These are phyloP conservation scores for Paraglomus brasilianum DNA, from an alignment of 192 early-diverging fungal species.

Conservation along the genomic window DNA sequence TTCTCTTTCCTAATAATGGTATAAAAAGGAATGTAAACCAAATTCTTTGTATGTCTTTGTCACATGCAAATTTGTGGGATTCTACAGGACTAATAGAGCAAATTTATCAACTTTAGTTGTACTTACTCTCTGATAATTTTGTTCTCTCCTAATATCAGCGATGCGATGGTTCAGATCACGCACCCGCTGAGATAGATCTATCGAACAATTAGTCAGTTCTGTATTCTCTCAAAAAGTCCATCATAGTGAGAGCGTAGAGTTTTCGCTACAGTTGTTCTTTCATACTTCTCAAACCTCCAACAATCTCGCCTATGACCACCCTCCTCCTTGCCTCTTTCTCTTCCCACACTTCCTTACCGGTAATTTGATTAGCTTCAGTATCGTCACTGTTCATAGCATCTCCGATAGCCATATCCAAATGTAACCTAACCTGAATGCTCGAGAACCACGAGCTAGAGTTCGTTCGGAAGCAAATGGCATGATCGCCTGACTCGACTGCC, in stretches of 20 bases:
- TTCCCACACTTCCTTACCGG: slow-evolving; percentile 6
- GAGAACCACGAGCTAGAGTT: slow-evolving; percentile 71
- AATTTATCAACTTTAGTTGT: background rate
- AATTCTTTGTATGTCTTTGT: background rate
- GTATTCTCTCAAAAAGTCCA: background rate
- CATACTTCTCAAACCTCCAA: background rate
- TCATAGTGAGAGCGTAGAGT: no score
- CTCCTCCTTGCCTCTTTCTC: slow-evolving; percentile 31
- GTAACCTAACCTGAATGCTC: slow-evolving; percentile 54
- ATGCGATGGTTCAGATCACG: slow-evolving; percentile 83
- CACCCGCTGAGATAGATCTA: slow-evolving; percentile 70
- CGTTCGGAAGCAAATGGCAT: slow-evolving; percentile 84
- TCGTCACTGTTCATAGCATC: slow-evolving; percentile 57
- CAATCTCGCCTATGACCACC: no score
- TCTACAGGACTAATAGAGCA: slow-evolving; percentile 8
- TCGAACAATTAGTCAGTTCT: background rate
- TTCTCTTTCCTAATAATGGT: slow-evolving; percentile 70
- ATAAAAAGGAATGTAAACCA: slow-evolving; percentile 24
- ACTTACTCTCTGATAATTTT: slow-evolving; percentile 84
- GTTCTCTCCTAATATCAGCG: slow-evolving; percentile 81
- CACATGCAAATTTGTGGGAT: background rate
- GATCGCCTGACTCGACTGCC: slow-evolving; percentile 83
- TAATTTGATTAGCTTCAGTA: slow-evolving; percentile 35
- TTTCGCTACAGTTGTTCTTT: background rate
- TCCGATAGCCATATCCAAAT: slow-evolving; percentile 68